A percentile compares a stretch with the other conserved stretches of the same genome.
phyloP scores from a whole-genome alignment of 2,329 filamentous ascomycete genomes.

The Exophiala oligosperma region DNA sequence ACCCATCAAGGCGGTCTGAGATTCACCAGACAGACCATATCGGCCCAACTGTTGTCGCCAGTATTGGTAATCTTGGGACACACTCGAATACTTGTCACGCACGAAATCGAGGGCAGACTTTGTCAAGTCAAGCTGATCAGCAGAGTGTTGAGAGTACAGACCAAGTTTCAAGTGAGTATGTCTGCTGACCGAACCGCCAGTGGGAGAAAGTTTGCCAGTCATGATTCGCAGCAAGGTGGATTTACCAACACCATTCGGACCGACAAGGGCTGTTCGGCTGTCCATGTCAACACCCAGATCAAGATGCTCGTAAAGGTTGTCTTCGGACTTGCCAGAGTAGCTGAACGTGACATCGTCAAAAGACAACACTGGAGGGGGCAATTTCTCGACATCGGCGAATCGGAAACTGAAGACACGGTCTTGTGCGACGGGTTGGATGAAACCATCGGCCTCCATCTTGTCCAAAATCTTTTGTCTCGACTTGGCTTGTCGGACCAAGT shows the following conservation, averaged over 20 bases:
- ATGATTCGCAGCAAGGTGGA: slow-evolving; percentile 94
- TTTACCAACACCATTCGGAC: slow-evolving; percentile 98
- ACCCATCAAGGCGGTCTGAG: slow-evolving; percentile 96
- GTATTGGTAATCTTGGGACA: slow-evolving; percentile 98
- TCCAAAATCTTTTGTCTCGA: slow-evolving; percentile 99
- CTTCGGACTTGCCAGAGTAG: slow-evolving; percentile 84
- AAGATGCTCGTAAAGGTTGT: slow-evolving; percentile 94
- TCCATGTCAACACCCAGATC: slow-evolving; percentile 99
- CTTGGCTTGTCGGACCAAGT: slow-evolving; percentile 98
- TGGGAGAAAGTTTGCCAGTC: slow-evolving; percentile 91
- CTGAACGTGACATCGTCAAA: slow-evolving; percentile 98
- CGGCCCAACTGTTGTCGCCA: slow-evolving; percentile 96
- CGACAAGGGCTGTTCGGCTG: slow-evolving; percentile 92
- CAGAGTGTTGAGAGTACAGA: slow-evolving; percentile 97
- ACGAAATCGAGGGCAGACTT: slow-evolving; percentile 98
- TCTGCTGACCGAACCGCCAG: slow-evolving; percentile 73
- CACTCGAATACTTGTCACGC: slow-evolving; percentile 84
- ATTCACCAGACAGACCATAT: slow-evolving; percentile 89
- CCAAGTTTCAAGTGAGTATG: slow-evolving; percentile 99
- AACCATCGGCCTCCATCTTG: slow-evolving; percentile 99
- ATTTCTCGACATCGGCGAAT: slow-evolving; percentile 97
- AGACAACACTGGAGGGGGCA: slow-evolving; percentile 93
- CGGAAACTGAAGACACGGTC: slow-evolving; percentile 96
- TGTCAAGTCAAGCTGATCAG: slow-evolving; percentile 96
- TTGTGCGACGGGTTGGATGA: slow-evolving; percentile 84